Conservation (phyloP, 2,329 filamentous ascomycete species). For the Chalara sp. region DNA sequence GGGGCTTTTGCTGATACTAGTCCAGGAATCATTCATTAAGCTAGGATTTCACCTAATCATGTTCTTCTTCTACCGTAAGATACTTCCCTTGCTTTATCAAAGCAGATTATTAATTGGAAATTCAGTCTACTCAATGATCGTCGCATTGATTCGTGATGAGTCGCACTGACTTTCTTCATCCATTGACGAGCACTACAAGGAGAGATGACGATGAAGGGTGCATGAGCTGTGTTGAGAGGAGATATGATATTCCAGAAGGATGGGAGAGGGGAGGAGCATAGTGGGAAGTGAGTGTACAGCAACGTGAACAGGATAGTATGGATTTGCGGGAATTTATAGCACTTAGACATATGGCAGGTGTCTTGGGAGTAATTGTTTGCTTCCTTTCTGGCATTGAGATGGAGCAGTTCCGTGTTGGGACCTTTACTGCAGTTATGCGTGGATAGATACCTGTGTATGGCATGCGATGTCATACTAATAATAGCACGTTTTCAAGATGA, state of each 20-base stretch:
- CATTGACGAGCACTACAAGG: constrained; percentile 18
- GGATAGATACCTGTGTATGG: constrained; percentile 18
- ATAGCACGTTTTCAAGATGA: constrained; percentile 16
- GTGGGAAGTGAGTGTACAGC: constrained; percentile 6
- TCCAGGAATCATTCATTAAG: constrained; percentile 95
- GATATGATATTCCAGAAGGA: background rate
- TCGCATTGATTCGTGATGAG: constrained; percentile 89
- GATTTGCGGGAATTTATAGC: constrained; percentile 14
- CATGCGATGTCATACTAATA: constrained; percentile 8
- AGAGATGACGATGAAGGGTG: background rate
- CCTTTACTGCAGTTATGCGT: constrained; percentile 12
- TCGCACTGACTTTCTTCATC: constrained; percentile 54
- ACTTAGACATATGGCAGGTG: constrained; percentile 17
- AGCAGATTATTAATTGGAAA: background rate
- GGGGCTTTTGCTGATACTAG: background rate
- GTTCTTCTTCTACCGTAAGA: constrained; percentile 94
- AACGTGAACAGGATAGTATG: constrained; percentile 16
- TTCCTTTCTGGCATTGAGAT: constrained; percentile 10
- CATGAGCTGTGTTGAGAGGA: background rate
- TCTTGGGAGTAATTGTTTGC: constrained; percentile 16
- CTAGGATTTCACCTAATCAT: constrained; percentile 97
- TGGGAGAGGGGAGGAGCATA: background rate
- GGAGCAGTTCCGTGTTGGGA: constrained; percentile 12
- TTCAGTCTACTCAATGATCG: constrained; percentile 49
- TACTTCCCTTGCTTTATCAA: constrained; percentile 30